Conservation (phyloP, 208 protist genomes). For the Trypanosoma rangeli region DNA sequence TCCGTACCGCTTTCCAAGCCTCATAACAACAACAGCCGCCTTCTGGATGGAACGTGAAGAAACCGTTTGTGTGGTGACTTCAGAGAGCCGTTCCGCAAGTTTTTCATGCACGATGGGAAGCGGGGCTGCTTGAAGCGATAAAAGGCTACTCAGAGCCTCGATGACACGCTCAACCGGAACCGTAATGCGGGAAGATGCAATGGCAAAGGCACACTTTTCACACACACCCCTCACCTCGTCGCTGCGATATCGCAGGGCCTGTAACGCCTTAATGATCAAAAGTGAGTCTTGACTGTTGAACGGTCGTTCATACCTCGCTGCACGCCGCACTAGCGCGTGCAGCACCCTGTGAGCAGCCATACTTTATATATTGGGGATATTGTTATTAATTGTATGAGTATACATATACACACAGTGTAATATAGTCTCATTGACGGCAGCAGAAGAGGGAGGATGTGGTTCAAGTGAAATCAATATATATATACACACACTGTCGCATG, state of each 20-base stretch:
- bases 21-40: slow-evolving; percentile 53
- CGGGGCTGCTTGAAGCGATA: slow-evolving; percentile 39
- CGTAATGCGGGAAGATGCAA: slow-evolving; percentile 38
- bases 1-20: slow-evolving; percentile 32
- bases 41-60: slow-evolving; percentile 46
- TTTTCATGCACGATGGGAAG: slow-evolving; percentile 47
- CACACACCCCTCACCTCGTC: slow-evolving; percentile 43
- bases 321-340: slow-evolving; percentile 38
- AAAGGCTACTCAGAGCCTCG: slow-evolving; percentile 49
- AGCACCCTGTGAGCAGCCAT: slow-evolving; percentile 9
- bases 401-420: neutral
- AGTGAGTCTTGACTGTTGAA: slow-evolving; percentile 65
- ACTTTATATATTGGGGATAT: no score
- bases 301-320: slow-evolving; percentile 35
- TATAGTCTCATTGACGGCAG: neutral
- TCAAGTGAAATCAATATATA: slow-evolving; percentile 4
- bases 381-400: slow-evolving; percentile 1
- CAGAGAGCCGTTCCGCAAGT: slow-evolving; percentile 45
- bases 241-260: slow-evolving; percentile 36
- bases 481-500: slow-evolving; percentile 28
- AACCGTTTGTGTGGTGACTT: slow-evolving; percentile 26
- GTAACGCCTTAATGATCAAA: slow-evolving; percentile 49
- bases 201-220: slow-evolving; percentile 58
- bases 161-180: slow-evolving; percentile 37
- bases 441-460: neutral